Percentiles rank a stretch among this genome's conserved stretches.
phyloP scores from a whole-genome alignment of 208 protist species.

The Ichthyophonus hoferi region DNA sequence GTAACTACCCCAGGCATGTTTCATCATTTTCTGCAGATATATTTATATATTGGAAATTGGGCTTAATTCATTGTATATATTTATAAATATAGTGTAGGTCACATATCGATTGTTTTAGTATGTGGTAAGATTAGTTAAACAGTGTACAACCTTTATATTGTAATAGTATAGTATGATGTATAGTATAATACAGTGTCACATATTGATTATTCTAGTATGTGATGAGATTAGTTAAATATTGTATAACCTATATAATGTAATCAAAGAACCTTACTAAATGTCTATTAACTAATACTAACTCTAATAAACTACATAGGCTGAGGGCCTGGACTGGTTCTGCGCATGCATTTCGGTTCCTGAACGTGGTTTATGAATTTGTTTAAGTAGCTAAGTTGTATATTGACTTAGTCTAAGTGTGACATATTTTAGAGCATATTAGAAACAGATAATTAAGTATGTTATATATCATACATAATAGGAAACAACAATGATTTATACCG shows the following conservation, averaged over 20 bases:
- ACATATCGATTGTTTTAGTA: too few relatives aligned
- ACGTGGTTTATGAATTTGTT: neutral
- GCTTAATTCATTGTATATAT: neutral
- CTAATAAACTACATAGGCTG: too few relatives aligned
- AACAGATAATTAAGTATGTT: neutral
- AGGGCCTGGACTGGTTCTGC: too few relatives aligned
- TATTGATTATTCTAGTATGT: neutral
- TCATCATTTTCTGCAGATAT: slow-evolving; percentile 35
- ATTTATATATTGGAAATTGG: neutral
- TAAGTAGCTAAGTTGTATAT: neutral
- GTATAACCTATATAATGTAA: too few relatives aligned
- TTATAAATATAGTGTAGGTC: neutral
- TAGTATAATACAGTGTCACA: neutral
- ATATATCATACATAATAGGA: neutral
- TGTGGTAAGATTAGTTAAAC: neutral
- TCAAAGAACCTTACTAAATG: too few relatives aligned
- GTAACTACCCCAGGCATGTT: slow-evolving; percentile 45
- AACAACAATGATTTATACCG: neutral
- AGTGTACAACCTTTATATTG: neutral
- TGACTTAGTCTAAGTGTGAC: neutral
- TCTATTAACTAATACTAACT: too few relatives aligned
- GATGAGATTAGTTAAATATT: too few relatives aligned
- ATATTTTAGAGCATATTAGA: slow-evolving; percentile 1
- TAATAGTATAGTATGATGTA: neutral
- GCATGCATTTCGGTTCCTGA: too few relatives aligned